Evolutionary conservation across 352 stramenopile species (phyloP), one percentile per base, ranked within the genome.

Genomic region (Globisporangium perplexum): DNA sequence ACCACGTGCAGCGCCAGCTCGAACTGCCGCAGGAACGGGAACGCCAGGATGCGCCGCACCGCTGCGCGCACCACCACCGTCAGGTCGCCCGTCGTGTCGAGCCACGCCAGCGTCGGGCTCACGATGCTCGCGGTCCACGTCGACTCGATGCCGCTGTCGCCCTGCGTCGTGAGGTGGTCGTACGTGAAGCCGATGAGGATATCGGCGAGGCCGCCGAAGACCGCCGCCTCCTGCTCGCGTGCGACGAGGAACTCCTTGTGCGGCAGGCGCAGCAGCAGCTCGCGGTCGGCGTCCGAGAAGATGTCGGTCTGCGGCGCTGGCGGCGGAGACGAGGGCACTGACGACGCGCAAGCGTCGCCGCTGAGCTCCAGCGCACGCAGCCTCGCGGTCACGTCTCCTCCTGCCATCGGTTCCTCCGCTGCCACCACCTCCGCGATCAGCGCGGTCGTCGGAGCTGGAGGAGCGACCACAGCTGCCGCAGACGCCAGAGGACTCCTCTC

Each of bases 101-200:
- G 69, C 93, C 96, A 99, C 48, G 83, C 90, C 7, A 99, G 62
- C 7, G 90, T 95, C 24, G 93, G 76, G 51, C 92, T 98, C 23
- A 99, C 63, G 61, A 94, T 98, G 43, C 91, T 95, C 11, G 98
- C 86, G 15, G 96, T 99, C 96, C 96, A 99, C 14, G 94, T 88
- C 7, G 95, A 98, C 74, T 99, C 97, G 7, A 98, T 85, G 10
- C 81, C 96, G 48, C 89, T 85, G 60, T 99, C 97, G 35, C 95
- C 96, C 53, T 97, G 82, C 2, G 91, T 98, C 14, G 87, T 96
- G 30, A 98, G 69, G 46, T 98, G 81, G 54, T 99, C 96, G 68
- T 99, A 99, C 6, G 72, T 82, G 62, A 97, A 99, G 4, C 91
- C 90, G 38, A 98, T 93, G 26, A 99, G 72, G 47, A 99, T 86